Evolutionary conservation across 257 asterid species (phyloP).

Genomic region (Capsicum chinense): DNA sequence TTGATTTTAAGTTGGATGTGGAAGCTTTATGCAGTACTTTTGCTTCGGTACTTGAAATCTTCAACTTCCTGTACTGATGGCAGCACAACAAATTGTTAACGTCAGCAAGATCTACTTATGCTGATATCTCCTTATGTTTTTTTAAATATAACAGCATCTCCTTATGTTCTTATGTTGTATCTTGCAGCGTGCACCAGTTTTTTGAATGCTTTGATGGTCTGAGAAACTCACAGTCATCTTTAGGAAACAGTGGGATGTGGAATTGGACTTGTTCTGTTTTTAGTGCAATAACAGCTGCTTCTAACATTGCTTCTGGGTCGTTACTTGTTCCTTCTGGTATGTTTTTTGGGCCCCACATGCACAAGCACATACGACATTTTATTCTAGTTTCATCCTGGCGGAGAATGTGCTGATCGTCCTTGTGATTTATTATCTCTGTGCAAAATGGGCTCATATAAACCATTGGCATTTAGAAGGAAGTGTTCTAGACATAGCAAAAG

Average conservation of each 20-base stretch:
- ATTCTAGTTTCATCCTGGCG: slow-evolving; percentile 12
- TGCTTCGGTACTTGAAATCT: not conserved
- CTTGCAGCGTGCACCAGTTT: slow-evolving; percentile 95
- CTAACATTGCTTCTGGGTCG: slow-evolving; percentile 97
- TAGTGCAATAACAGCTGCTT: slow-evolving; percentile 94
- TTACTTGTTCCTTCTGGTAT: slow-evolving; percentile 74
- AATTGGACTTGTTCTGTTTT: slow-evolving; percentile 95
- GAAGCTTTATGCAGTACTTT: not conserved
- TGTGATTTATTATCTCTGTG: slow-evolving; percentile 15
- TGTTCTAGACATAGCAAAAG: slow-evolving; percentile 15
- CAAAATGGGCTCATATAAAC: slow-evolving; percentile 6
- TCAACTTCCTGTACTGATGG: slow-evolving; percentile 18
- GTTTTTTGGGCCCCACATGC: slow-evolving; percentile 28
- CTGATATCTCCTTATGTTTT: not conserved
- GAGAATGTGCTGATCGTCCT: slow-evolving; percentile 24
- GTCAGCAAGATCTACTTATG: not conserved
- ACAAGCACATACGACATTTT: not conserved
- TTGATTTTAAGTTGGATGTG: not conserved
- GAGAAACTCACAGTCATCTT: slow-evolving; percentile 89
- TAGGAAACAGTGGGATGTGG: slow-evolving; percentile 97
- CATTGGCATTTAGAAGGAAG: not conserved
- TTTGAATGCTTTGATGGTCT: slow-evolving; percentile 96
- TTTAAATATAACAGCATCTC: slow-evolving; percentile 30
- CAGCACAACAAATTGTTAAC: not conserved
- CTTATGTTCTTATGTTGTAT: slow-evolving; percentile 30